phyloP scores from a whole-genome alignment of 2,329 filamentous ascomycete species.

The Penicillium janthinellum region DNA sequence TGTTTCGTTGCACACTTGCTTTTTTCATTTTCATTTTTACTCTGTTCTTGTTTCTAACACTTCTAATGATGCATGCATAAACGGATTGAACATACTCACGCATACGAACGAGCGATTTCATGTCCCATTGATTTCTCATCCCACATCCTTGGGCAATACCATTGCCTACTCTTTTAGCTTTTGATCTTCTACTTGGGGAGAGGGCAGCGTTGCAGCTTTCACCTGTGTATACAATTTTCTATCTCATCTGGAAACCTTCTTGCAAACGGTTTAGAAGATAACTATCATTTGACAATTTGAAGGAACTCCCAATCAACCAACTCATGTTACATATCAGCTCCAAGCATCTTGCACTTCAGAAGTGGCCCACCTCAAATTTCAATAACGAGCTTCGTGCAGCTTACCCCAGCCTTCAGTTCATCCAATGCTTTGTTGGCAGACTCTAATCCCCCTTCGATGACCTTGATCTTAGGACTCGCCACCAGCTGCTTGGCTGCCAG shows the following conservation, averaged over 20 bases:
- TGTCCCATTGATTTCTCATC: not conserved
- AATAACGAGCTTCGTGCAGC: constrained; percentile 27
- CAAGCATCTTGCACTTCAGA: not conserved
- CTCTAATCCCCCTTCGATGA: constrained; percentile 20
- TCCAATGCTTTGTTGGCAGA: constrained; percentile 24
- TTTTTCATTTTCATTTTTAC: not conserved
- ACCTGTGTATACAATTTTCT: not conserved
- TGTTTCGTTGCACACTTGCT: constrained; percentile 1
- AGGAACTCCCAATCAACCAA: not conserved
- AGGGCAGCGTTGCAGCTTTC: not conserved
- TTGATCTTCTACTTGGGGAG: not conserved
- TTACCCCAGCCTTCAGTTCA: constrained; percentile 25
- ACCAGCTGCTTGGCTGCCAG: constrained; percentile 20
- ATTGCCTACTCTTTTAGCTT: not conserved
- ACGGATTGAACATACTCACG: constrained; percentile 22
- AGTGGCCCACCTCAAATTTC: constrained; percentile 2
- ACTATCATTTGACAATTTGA: not conserved
- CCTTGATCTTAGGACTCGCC: constrained; percentile 23
- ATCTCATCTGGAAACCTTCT: not conserved
- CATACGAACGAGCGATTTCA: constrained; percentile 25
- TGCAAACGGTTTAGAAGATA: not conserved
- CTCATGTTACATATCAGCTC: not conserved
- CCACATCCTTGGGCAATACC: not conserved
- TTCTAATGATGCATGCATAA: constrained; percentile 10
- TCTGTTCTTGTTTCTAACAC: constrained; percentile 3